Percentiles rank a stretch among this genome's conserved stretches.
phyloP scores from a whole-genome alignment of 2,329 filamentous ascomycete species.

The Ophiostoma sp. region DNA sequence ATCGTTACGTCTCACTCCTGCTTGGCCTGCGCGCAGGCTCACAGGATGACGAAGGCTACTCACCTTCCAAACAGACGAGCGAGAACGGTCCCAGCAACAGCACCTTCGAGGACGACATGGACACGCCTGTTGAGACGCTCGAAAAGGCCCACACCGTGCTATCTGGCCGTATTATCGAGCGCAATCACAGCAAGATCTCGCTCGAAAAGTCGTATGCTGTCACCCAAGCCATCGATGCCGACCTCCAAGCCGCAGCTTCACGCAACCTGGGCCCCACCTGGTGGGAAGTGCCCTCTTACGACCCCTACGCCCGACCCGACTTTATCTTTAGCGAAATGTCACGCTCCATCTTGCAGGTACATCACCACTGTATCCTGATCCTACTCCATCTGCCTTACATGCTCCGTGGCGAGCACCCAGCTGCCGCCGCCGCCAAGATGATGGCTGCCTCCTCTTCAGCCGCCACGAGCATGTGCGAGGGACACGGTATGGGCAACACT shows the following conservation, averaged over 20 bases:
- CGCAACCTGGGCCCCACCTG: constrained; percentile 47
- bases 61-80: neutral
- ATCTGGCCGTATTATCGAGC: constrained; percentile 48
- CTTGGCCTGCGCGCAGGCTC: constrained; percentile 51
- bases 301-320: constrained; percentile 30
- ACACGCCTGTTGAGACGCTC: constrained; percentile 45
- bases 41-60: constrained; percentile 36
- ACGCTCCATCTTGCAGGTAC: constrained; percentile 50
- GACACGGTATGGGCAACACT: neutral
- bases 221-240: constrained; percentile 48
- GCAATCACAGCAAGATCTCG: constrained; percentile 48
- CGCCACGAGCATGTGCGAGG: neutral
- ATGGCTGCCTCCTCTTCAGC: constrained; percentile 6
- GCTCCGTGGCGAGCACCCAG: constrained; percentile 36
- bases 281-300: constrained; percentile 46
- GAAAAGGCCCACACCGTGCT: constrained; percentile 48
- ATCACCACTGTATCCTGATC: constrained; percentile 52
- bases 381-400: constrained; percentile 58
- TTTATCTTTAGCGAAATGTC: constrained; percentile 37
- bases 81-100: neutral
- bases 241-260: constrained; percentile 45
- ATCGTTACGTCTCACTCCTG: constrained; percentile 53
- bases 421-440: constrained; percentile 33
- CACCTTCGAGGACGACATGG: constrained; percentile 28
- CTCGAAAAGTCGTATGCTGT: constrained; percentile 42